Conservation (phyloP, 805 yeast genomes). For the Yarrowia sp. region DNA sequence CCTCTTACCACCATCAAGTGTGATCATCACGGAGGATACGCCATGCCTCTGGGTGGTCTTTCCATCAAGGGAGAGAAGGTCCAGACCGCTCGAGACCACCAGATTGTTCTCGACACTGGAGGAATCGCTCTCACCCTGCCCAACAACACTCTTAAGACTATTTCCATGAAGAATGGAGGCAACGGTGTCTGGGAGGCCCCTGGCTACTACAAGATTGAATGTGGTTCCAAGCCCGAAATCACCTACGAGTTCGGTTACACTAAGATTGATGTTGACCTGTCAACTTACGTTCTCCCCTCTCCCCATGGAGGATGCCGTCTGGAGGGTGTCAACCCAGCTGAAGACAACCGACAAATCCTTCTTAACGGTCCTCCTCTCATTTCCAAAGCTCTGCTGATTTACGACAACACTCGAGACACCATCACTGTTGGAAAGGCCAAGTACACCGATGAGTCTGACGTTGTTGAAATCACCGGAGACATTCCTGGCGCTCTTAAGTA, state of each 20-base stretch:
- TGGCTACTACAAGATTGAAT: not conserved
- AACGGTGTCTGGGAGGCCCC: not conserved
- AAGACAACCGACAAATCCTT: not conserved
- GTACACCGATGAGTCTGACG: slow-evolving; percentile 7
- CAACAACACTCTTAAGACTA: not conserved
- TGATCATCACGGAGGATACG: slow-evolving; percentile 1
- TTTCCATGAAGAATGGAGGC: not conserved
- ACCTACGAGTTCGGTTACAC: slow-evolving; percentile 9
- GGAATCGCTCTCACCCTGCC: not conserved
- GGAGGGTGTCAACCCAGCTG: not conserved
- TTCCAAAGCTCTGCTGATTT: slow-evolving; percentile 3
- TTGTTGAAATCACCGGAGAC: not conserved
- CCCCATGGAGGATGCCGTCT: slow-evolving; percentile 7
- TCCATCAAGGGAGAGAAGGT: slow-evolving; percentile 4
- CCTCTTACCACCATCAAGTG: slow-evolving; percentile 2
- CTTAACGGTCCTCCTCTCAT: not conserved
- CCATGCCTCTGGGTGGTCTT: slow-evolving; percentile 18
- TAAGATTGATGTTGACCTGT: not conserved
- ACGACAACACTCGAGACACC: not conserved
- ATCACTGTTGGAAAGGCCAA: slow-evolving; percentile 7
- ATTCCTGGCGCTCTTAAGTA: not conserved
- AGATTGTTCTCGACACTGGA: slow-evolving; percentile 14
- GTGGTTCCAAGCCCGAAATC: not conserved
- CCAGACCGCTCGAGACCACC: not conserved
- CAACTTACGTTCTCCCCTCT: not conserved